These are phyloP conservation scores for Tubosaeta sp. DNA, from an alignment of 768 basidiomycete species.

Conservation along the genomic window DNA sequence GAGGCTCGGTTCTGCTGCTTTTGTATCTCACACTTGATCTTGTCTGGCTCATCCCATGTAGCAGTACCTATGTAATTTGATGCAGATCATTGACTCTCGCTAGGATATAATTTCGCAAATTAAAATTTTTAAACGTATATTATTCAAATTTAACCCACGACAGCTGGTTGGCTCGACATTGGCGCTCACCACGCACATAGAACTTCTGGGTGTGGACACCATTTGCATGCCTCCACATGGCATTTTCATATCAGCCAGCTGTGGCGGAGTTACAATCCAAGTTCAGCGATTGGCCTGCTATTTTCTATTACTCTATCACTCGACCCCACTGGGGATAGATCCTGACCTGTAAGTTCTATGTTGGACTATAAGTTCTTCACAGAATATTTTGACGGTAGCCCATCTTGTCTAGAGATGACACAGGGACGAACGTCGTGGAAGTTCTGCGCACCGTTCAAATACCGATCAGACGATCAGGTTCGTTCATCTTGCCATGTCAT, in stretches of 20 bases:
- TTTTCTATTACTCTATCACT: no score
- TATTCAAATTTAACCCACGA: no score
- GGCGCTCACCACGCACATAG: neutral
- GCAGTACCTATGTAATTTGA: neutral
- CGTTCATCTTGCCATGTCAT: no score
- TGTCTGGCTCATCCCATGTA: neutral
- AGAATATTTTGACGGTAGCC: neutral
- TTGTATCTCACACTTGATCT: constrained; percentile 6
- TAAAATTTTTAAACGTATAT: neutral
- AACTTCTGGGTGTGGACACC: no score
- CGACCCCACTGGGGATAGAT: no score
- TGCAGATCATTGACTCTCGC: neutral
- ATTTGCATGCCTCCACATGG: no score
- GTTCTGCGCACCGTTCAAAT: neutral
- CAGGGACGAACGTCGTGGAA: neutral
- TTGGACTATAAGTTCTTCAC: neutral
- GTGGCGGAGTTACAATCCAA: no score
- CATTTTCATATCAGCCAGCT: no score
- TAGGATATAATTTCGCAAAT: neutral
- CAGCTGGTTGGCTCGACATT: no score
- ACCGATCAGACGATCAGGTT: neutral
- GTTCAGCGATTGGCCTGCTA: no score
- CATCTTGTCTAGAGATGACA: neutral
- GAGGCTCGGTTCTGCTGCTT: no score
- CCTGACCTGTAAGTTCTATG: no score